A percentile compares a stretch with the other conserved stretches of the same genome.
phyloP scores from a whole-genome alignment of 2,329 filamentous ascomycete species.

The Pseudogymnoascus sp. region DNA sequence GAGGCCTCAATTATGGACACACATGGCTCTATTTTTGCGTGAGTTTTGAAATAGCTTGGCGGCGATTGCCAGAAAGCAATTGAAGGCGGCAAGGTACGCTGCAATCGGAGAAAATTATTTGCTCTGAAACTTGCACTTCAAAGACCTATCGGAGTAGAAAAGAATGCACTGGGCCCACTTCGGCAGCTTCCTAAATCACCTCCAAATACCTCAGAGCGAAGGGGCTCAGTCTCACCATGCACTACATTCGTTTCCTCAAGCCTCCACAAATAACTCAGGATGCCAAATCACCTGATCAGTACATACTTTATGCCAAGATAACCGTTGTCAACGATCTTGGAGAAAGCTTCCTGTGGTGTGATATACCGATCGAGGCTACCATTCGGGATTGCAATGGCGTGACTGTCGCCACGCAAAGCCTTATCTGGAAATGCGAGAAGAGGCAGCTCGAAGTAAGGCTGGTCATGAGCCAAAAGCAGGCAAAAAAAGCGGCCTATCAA shows the following conservation, averaged over 20 bases:
- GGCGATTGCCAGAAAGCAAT: not conserved
- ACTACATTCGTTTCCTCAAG: slow-evolving; percentile 64
- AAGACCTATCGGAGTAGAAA: slow-evolving; percentile 4
- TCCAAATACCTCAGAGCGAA: not conserved
- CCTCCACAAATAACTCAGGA: slow-evolving; percentile 37
- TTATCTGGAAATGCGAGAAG: not conserved
- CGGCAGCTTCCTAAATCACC: not conserved
- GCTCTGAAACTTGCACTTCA: not conserved
- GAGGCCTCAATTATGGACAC: not conserved
- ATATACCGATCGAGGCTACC: not conserved
- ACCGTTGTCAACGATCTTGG: slow-evolving; percentile 65
- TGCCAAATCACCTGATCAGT: slow-evolving; percentile 28
- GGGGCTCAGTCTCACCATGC: slow-evolving; percentile 33
- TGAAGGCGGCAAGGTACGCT: not conserved
- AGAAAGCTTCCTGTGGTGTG: slow-evolving; percentile 47
- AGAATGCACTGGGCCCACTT: not conserved
- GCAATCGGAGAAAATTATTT: not conserved
- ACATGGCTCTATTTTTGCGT: not conserved
- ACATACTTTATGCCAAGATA: slow-evolving; percentile 34
- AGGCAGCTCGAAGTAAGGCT: not conserved
- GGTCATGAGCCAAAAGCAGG: not conserved
- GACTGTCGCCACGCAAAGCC: not conserved
- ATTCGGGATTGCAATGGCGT: not conserved
- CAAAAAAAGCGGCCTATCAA: not conserved
- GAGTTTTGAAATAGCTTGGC: not conserved